phyloP scores from a whole-genome alignment of 345 rosid species.

The Gossypium ekmanianum region DNA sequence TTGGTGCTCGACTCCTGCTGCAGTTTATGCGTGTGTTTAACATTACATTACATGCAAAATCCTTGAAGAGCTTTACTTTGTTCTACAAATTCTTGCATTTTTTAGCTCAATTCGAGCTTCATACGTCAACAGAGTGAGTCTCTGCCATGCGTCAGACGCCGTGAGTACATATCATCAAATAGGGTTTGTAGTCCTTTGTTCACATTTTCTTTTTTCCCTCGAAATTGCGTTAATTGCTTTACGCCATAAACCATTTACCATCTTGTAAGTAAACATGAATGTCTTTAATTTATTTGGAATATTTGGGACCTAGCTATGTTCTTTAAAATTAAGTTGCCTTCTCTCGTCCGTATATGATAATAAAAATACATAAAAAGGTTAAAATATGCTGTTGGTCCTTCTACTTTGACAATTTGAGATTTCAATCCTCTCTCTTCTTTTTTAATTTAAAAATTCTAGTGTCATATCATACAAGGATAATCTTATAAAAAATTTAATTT shows the following conservation, averaged over 20 bases:
- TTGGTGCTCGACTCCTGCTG: neutral
- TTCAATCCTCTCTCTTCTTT: too few species aligned
- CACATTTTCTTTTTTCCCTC: neutral
- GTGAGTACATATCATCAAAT: neutral
- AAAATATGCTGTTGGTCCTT: too few species aligned
- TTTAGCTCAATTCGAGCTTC: neutral
- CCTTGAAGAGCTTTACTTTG: neutral
- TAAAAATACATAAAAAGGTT: too few species aligned
- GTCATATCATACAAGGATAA: too few species aligned
- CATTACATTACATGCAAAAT: neutral
- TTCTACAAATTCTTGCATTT: neutral
- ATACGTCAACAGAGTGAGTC: neutral
- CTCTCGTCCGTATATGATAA: neutral
- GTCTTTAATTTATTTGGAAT: neutral
- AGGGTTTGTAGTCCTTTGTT: neutral
- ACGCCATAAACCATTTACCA: neutral
- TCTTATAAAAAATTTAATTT: too few species aligned
- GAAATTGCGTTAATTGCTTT: neutral
- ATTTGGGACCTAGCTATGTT: neutral
- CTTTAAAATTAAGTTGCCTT: neutral
- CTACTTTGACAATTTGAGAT: too few species aligned
- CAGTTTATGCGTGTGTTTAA: neutral
- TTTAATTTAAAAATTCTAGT: too few species aligned
- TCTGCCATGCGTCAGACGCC: neutral
- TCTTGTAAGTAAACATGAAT: neutral